phyloP scores from a whole-genome alignment of 345 rosid genomes.

The Microcos paniculata region DNA sequence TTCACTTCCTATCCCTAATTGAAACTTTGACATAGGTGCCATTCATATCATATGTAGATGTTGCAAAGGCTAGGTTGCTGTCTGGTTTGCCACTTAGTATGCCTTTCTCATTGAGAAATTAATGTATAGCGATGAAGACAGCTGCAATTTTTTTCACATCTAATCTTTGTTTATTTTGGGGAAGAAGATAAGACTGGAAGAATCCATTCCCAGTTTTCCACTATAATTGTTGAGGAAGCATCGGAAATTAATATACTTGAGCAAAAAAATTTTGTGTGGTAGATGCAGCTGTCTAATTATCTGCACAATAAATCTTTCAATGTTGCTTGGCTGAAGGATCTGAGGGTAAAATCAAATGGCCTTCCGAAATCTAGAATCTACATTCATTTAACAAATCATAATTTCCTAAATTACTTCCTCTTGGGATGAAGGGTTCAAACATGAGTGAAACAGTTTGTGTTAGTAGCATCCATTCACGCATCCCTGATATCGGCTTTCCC shows the following conservation, averaged over 20 bases:
- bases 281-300: background rate
- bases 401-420: background rate
- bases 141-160: background rate
- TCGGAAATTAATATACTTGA: background rate
- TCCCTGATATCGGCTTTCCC: slow-evolving; percentile 1
- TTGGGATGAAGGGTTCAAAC: background rate
- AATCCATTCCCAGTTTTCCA: background rate
- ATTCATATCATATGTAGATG: background rate
- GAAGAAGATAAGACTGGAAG: background rate
- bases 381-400: no score
- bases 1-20: background rate
- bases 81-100: background rate
- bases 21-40: background rate
- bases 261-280: background rate
- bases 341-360: background rate
- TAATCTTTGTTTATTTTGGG: background rate
- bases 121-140: background rate
- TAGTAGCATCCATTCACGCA: background rate
- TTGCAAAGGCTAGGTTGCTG: background rate
- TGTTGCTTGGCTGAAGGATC: background rate
- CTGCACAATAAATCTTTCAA: background rate
- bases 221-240: background rate
- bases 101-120: background rate
- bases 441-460: background rate
- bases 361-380: background rate